Evolutionary conservation across 129 eudicot genomes (phyloP), one percentile per base, ranked within the genome.

Genomic region (Glebionis coronaria): DNA sequence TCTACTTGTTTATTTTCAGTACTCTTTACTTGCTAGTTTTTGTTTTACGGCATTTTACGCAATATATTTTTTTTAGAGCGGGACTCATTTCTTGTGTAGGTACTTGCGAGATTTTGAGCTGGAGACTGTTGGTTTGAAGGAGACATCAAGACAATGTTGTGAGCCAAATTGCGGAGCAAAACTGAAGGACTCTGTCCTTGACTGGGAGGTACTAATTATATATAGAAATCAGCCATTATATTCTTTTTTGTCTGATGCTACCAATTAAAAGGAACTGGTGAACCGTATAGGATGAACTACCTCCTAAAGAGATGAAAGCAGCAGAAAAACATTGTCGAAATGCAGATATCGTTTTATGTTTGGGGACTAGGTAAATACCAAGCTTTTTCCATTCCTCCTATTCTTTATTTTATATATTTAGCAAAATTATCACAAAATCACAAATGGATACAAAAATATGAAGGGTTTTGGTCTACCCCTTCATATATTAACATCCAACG

Each of bases 321-420:
- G 92, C 92, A 19, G 86, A 82, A 72, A 85, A 82, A 28, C 86
- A 86, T 65, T 86, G 92, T 62, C 80, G 79, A 68, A 74, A 46
- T 25, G 85, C 92, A 10, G 92, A 86, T 75, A 11, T 80, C 25
- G 92, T 82, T 19, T 69, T 86, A 53, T 86, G 88, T 75, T 72
- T 86, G 67, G 92, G 92, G 46, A 82, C 92, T 42, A 86, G 92
- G 92, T 86, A 49, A 67, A 28, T 60, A 2, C 67, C 31, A 14
- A 57, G n/a, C 12, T 56, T 53, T 47, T 69, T 11, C 16, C 0
- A n/a, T 9, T n/a, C 20, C 18, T 70, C 63, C 56, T 12, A 2
- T 25, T 40, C 25, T n/a, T 35, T 21, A 8, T 15, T 21, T 56
- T 35, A 9, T 6, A 35, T 35, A 7, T 56, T 29, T 57, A 57